phyloP scores from a whole-genome alignment of 257 asterid genomes.

The Salvia rosmarinus region DNA sequence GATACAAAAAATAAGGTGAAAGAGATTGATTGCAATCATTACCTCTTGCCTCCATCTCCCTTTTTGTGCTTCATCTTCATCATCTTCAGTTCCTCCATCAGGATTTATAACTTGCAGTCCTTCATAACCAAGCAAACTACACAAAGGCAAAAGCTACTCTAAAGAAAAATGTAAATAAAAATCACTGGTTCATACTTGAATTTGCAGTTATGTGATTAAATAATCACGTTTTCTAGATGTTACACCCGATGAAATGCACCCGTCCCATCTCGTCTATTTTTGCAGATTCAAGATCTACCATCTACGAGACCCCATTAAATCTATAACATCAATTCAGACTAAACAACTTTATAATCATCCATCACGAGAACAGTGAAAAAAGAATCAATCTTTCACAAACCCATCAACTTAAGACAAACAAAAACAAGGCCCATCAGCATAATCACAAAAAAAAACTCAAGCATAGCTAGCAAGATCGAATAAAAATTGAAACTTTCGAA shows the following conservation, averaged over 20 bases:
- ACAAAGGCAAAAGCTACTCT: slow-evolving; percentile 30
- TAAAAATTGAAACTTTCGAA: neutral
- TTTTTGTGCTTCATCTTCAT: slow-evolving; percentile 91
- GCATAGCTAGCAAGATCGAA: slow-evolving; percentile 25
- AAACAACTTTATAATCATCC: neutral
- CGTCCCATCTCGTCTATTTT: neutral
- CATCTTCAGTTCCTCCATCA: slow-evolving; percentile 97
- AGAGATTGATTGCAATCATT: neutral
- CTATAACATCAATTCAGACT: slow-evolving; percentile 3
- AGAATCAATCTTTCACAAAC: slow-evolving; percentile 2
- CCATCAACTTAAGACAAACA: neutral
- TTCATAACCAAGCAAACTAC: slow-evolving; percentile 81
- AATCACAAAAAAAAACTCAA: neutral
- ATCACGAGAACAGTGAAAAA: too few species aligned
- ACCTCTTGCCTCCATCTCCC: slow-evolving; percentile 98
- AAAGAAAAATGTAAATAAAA: slow-evolving; percentile 7
- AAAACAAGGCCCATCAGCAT: neutral
- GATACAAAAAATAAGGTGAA: neutral
- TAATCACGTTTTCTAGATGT: neutral
- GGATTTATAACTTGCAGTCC: slow-evolving; percentile 98
- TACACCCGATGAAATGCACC: neutral
- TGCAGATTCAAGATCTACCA: neutral
- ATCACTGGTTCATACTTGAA: slow-evolving; percentile 7
- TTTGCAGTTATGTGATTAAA: neutral
- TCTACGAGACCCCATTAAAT: neutral